phyloP scores from a whole-genome alignment of 108 stramenopile genomes.

The Cyclostephanos invisitatus region DNA sequence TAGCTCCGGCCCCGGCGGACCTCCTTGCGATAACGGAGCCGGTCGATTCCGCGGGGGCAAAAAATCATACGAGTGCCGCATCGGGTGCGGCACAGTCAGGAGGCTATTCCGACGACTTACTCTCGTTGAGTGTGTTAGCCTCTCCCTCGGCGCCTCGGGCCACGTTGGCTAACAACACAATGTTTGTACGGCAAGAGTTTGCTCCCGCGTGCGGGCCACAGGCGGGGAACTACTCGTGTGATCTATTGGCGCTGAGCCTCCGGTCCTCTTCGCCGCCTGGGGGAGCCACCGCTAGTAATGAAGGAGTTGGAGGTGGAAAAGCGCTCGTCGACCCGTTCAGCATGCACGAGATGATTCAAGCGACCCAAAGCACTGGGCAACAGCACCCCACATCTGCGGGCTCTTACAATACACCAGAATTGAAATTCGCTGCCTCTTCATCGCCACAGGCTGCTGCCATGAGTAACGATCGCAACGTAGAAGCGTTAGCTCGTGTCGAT shows the following conservation, averaged over 20 bases:
- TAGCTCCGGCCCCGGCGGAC: slow-evolving; percentile 32
- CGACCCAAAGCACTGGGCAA: neutral
- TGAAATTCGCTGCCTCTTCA: slow-evolving; percentile 20
- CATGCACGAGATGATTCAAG: slow-evolving; percentile 1
- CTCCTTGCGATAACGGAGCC: neutral
- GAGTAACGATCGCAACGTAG: neutral
- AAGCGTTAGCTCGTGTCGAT: neutral
- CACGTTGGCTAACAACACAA: neutral
- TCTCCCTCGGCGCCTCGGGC: neutral
- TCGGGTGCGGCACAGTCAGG: neutral
- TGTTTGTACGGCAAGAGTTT: neutral
- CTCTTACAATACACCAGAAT: slow-evolving; percentile 19
- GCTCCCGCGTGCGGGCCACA: neutral
- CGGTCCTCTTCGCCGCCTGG: slow-evolving; percentile 6
- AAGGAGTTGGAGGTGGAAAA: neutral
- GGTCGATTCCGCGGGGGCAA: neutral
- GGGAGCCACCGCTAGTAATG: neutral
- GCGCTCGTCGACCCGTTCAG: slow-evolving; percentile 1
- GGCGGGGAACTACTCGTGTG: slow-evolving; percentile 16
- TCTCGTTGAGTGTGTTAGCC: slow-evolving; percentile 4
- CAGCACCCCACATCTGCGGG: neutral
- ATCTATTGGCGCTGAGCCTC: slow-evolving; percentile 30
- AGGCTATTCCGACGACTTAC: slow-evolving; percentile 13
- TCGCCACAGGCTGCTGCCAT: neutral
- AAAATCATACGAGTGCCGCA: neutral